These are phyloP conservation scores for Alternaria consortialis DNA, from an alignment of 2,329 filamentous ascomycete species.

Conservation along the genomic window DNA sequence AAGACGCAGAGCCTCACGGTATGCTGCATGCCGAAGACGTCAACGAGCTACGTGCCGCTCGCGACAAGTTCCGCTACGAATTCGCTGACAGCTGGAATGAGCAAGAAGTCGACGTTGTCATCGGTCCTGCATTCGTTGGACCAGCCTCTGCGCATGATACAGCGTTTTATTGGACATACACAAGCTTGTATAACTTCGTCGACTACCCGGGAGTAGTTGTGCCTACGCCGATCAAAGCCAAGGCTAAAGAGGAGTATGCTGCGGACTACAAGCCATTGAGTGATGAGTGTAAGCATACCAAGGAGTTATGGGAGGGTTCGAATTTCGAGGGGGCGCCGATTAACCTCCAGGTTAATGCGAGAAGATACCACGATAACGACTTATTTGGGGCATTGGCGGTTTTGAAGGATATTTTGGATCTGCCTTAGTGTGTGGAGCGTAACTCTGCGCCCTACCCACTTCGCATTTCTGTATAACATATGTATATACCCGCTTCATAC, in stretches of 20 bases:
- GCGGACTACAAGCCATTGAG: constrained; percentile 25
- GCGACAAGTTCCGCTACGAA: constrained; percentile 23
- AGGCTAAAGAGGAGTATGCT: constrained; percentile 24
- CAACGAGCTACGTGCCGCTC: constrained; percentile 15
- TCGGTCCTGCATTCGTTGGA: constrained; percentile 32
- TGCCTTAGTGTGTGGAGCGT: constrained; percentile 10
- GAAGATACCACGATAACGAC: constrained; percentile 33
- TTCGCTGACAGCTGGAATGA: constrained; percentile 29
- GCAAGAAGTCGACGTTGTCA: constrained; percentile 33
- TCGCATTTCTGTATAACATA: not conserved
- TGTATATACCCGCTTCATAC: not conserved
- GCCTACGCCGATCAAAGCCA: constrained; percentile 26
- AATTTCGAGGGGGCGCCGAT: constrained; percentile 34
- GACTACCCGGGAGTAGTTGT: constrained; percentile 34
- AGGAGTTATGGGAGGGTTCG: constrained; percentile 27
- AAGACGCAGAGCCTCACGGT: constrained; percentile 15
- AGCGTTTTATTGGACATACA: constrained; percentile 36
- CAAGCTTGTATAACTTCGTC: constrained; percentile 28
- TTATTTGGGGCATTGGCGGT: constrained; percentile 30
- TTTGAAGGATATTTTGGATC: constrained; percentile 26
- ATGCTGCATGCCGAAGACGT: constrained; percentile 23
- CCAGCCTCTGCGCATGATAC: constrained; percentile 31
- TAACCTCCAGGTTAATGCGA: constrained; percentile 30
- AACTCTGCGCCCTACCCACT: no score
- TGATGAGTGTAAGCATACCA: constrained; percentile 31